A percentile compares a stretch with the other conserved stretches of the same genome.
Evolutionary conservation across 306 rosid species (phyloP).

Genomic region (Mimosa pudica): DNA sequence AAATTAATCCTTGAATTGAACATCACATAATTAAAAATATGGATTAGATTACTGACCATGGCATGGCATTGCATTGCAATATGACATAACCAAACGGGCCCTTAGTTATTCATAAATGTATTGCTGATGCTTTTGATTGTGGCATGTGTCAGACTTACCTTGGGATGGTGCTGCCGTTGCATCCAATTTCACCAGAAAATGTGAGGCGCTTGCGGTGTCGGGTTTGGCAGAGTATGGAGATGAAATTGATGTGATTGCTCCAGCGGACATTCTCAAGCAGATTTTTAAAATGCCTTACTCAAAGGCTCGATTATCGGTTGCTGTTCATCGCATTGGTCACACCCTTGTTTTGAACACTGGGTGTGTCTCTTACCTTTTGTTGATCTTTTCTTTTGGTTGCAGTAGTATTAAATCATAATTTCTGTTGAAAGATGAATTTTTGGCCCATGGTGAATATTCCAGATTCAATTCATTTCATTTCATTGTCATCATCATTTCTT

Average conservation of each 20-base stretch:
- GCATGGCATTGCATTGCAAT: too few species aligned
- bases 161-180: constrained; percentile 75
- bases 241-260: constrained; percentile 94
- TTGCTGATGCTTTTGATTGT: constrained; percentile 34
- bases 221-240: constrained; percentile 95
- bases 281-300: constrained; percentile 96
- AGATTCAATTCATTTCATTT: background rate
- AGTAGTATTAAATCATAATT: constrained; percentile 17
- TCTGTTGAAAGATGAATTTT: constrained; percentile 29
- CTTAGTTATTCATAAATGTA: background rate
- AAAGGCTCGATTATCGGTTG: constrained; percentile 87
- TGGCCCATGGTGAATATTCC: constrained; percentile 25
- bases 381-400: constrained; percentile 12
- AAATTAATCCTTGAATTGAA: too few species aligned
- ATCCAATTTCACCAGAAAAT: constrained; percentile 79
- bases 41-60: too few species aligned
- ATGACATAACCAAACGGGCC: too few species aligned
- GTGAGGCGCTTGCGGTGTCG: constrained; percentile 89
- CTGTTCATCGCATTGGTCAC: constrained; percentile 87
- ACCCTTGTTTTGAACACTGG: constrained; percentile 90
- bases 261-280: constrained; percentile 91
- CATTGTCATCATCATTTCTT: background rate
- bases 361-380: constrained; percentile 46
- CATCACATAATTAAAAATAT: too few species aligned
- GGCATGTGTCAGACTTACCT: constrained; percentile 63